Base-by-base conservation (phyloP, 441 rosid genomes). In the Syzygium malaccense region DNA sequence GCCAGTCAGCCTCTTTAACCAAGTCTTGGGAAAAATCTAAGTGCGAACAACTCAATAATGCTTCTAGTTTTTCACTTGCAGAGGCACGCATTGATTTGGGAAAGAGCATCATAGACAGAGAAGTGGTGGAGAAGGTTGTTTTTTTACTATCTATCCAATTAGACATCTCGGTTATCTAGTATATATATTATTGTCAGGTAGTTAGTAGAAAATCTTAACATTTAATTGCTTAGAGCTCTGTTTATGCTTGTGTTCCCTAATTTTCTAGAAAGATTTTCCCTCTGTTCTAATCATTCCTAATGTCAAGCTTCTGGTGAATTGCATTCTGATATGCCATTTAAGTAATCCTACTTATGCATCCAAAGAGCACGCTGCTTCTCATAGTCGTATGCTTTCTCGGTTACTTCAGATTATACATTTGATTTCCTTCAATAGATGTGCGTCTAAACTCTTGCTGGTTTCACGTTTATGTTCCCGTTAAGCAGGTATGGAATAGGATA, bases 401-500 rank as follows among this genome's bases (percentile, higher is more conserved):
- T 75, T 75, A 75, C 83, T 75, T 41, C 48, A 37, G 28, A 20
- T 32, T 71, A 71, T 75, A 41, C 83, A 75, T 41, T 3, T 75
- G 23, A 12, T 25, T 75, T 75, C 49, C 83, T 41, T 41, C 7
- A 0, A 75, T 75, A 13, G 15, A 48, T 8, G 30, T 71, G 86
- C 57, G 4, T 54, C 71, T n/a, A 56, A 85, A 66, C 55, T 86
- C 78, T 78, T 84, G 89, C 75, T 23, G n/a, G 48, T 58, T 33
- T 85, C 51, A 88, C 49, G 30, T 25, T 85, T 87, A 32, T 83
- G 1, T 66, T 84, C 87, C 85, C 79, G 26, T 48, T 92, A 26
- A 89, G 64, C 93, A 98, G 99, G 99, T 98, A 26, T 98, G 99
- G 99, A 92, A 95, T 91, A 95, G 96, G 92, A 97, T 97, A 89